Conservation (phyloP, 2,329 filamentous ascomycete species). For the Fusarium keratoplasticum region DNA sequence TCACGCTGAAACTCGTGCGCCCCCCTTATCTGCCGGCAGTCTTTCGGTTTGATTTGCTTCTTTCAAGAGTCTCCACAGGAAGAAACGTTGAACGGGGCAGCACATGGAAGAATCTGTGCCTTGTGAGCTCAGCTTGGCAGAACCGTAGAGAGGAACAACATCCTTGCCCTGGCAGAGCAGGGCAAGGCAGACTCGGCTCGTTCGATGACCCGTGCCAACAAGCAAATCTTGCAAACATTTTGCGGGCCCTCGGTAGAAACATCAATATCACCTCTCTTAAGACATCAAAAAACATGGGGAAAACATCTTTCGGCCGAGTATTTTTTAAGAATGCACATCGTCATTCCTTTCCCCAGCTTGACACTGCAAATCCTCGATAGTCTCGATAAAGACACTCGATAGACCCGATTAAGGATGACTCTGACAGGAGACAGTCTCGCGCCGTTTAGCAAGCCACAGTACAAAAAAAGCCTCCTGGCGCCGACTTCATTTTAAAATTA, state of each 20-base stretch:
- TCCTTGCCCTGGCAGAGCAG: neutral
- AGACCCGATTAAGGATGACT: neutral
- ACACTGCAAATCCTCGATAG: neutral
- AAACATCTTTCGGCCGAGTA: neutral
- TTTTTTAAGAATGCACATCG: neutral
- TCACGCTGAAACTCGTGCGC: neutral
- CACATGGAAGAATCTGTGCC: neutral
- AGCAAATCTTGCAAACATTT: neutral
- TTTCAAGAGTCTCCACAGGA: neutral
- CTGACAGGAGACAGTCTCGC: neutral
- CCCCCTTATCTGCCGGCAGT: neutral
- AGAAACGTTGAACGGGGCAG: neutral
- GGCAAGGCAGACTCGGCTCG: neutral
- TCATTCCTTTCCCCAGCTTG: neutral
- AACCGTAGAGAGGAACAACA: neutral
- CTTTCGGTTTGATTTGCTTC: neutral
- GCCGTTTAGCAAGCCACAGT: neutral
- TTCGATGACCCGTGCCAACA: neutral
- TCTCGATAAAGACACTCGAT: neutral
- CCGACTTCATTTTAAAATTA: neutral
- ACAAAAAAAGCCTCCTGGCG: neutral
- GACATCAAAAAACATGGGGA: neutral
- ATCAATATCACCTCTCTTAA: neutral
- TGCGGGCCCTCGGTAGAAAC: neutral
- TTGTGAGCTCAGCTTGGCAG: neutral